Evolutionary conservation across 257 asterid genomes (phyloP), one percentile per base, ranked within the genome.

Genomic region (Oldenlandia corymbosa): DNA sequence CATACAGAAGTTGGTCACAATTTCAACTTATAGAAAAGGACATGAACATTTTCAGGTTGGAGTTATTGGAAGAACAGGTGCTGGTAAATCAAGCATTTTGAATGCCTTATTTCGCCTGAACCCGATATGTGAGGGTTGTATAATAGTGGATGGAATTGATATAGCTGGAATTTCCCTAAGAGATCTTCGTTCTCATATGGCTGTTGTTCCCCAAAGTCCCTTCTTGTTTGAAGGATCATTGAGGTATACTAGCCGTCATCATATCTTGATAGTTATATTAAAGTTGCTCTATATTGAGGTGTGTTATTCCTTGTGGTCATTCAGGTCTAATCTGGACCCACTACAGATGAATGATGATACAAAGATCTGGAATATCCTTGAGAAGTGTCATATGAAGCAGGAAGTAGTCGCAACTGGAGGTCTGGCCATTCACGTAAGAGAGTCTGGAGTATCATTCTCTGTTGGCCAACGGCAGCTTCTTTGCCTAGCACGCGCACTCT

Each of bases 401-500:
- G 98, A 88, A 67, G 85, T 88, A 21, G 87, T 76, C 76, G 88
- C 89, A 21, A 83, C 80, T 41, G 96, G 97, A 66, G 98, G 98
- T 52, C 78, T 91, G 66, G 86, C 80, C 67, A 67, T 78, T 53
- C 88, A 75, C 43, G 88, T 91, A 43, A 88, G 80, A 73, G 98
- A 85, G 62, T 79, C 86, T 0, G 98, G 98, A 57, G 55, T 85
- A n/a, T 75, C 93, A 32, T 88, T 91, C 68, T 88, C 97, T 41
- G 97, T 91, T n/a, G 98, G 98, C 76, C 98, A 91, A 69, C 80
- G 84, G n/a, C 98, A 91, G 77, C 95, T 91, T 62, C 80, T 91
- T 17, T 91, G 98, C 80, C 95, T 91, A 56, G 95, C 95, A 37
- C 95, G 98, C 1, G 88, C 95, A 16, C 92, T 86, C 66, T 92